These are phyloP conservation scores for Salvia miltiorrhiza DNA, from an alignment of 257 asterid species.

Conservation along the genomic window DNA sequence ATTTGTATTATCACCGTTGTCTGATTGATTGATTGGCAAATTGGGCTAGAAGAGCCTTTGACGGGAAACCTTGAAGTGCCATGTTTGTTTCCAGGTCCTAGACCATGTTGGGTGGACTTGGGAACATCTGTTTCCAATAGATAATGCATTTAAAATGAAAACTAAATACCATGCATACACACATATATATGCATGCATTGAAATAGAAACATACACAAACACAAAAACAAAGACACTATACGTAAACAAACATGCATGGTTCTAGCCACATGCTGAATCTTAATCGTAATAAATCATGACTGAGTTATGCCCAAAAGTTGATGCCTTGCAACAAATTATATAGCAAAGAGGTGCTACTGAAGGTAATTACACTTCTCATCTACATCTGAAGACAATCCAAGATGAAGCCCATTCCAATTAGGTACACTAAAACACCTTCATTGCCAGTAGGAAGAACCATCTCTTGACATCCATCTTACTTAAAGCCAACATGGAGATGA, in stretches of 20 bases:
- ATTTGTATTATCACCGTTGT: constrained; percentile 26
- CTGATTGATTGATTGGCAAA: constrained; percentile 32
- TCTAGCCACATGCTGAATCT: not conserved
- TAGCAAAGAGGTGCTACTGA: no score
- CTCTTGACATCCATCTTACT: no score
- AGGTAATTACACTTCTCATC: no score
- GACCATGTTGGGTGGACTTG: constrained; percentile 31
- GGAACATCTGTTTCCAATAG: constrained; percentile 34
- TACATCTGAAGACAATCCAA: no score
- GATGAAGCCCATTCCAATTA: no score
- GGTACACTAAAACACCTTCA: no score
- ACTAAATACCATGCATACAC: not conserved
- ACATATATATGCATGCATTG: not conserved
- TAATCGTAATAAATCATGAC: not conserved
- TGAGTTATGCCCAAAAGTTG: not conserved
- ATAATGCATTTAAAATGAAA: not conserved
- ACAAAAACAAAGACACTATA: not conserved
- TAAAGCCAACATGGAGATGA: not conserved
- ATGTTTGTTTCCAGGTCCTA: constrained; percentile 30
- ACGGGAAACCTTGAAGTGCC: constrained; percentile 32
- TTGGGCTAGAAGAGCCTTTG: constrained; percentile 26
- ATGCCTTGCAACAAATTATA: not conserved
- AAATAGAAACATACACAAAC: not conserved
- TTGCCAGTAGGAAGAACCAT: no score
- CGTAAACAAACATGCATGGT: not conserved